These are phyloP conservation scores for Auricularia sp. DNA, from an alignment of 768 basidiomycete genomes.

Conservation along the genomic window DNA sequence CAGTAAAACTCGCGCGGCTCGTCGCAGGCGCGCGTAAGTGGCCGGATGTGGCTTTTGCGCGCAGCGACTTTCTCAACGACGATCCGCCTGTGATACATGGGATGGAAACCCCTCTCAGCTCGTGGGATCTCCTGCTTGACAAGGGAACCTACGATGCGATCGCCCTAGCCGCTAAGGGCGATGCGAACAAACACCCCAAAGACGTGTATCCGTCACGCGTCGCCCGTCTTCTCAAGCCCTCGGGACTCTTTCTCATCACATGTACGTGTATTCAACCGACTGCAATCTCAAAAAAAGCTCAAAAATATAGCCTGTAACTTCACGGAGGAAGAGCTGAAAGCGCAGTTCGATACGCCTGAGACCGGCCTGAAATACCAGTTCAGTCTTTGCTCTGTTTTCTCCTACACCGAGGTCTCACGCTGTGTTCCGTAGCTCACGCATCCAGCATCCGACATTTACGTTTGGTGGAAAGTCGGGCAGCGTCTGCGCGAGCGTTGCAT, in stretches of 20 bases:
- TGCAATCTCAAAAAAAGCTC: neutral
- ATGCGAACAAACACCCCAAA: slow-evolving; percentile 41
- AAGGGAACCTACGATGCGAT: slow-evolving; percentile 90
- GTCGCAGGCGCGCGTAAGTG: slow-evolving; percentile 39
- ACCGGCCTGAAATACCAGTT: slow-evolving; percentile 58
- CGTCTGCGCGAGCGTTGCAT: slow-evolving; percentile 60
- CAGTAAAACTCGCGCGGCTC: slow-evolving; percentile 50
- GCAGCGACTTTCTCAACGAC: slow-evolving; percentile 56
- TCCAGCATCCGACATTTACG: slow-evolving; percentile 60
- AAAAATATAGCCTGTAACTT: slow-evolving; percentile 62
- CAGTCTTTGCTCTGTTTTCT: neutral
- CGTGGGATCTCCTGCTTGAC: slow-evolving; percentile 72
- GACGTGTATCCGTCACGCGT: slow-evolving; percentile 53
- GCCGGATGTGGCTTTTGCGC: slow-evolving; percentile 40
- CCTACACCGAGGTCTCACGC: neutral
- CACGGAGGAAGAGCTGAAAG: slow-evolving; percentile 63
- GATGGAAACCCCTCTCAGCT: slow-evolving; percentile 14
- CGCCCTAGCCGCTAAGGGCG: slow-evolving; percentile 55
- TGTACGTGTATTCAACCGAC: slow-evolving; percentile 39
- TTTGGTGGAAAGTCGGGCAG: slow-evolving; percentile 76
- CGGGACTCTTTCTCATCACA: slow-evolving; percentile 68
- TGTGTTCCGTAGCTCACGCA: slow-evolving; percentile 43
- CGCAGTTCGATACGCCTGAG: slow-evolving; percentile 37
- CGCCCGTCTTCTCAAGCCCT: slow-evolving; percentile 46
- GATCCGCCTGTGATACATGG: slow-evolving; percentile 27